phyloP scores from a whole-genome alignment of 306 rosid genomes.

The Albizia julibrissin region DNA sequence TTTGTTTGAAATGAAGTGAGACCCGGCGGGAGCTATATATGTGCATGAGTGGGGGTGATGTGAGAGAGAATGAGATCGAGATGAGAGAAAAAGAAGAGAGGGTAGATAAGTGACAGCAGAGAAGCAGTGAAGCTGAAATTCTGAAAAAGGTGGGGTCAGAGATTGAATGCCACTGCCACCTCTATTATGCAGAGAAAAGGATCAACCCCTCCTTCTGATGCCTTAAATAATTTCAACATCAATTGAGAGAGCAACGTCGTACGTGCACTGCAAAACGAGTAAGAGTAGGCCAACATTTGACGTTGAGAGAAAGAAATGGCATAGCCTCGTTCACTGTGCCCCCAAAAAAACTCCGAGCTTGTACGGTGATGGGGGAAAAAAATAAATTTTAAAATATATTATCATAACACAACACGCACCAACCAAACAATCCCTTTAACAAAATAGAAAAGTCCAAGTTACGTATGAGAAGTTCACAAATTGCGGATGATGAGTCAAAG shows the following conservation, averaged over 20 bases:
- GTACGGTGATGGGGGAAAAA: slow-evolving; percentile 12
- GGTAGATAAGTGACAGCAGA: slow-evolving; percentile 36
- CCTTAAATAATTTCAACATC: slow-evolving; percentile 24
- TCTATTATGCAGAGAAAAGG: slow-evolving; percentile 42
- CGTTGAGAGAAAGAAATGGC: slow-evolving; percentile 17
- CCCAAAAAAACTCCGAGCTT: background rate
- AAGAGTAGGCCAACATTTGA: slow-evolving; percentile 21
- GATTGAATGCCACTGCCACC: slow-evolving; percentile 59
- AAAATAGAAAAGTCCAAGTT: slow-evolving; percentile 14
- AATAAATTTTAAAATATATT: background rate
- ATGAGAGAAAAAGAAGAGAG: background rate
- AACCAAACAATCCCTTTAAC: background rate
- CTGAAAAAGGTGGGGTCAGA: slow-evolving; percentile 55
- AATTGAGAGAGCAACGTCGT: slow-evolving; percentile 27
- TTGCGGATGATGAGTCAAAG: background rate
- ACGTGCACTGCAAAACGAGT: slow-evolving; percentile 19
- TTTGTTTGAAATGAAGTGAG: too few species aligned
- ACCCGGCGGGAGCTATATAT: too few species aligned
- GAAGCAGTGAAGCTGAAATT: slow-evolving; percentile 46
- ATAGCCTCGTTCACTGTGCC: slow-evolving; percentile 41
- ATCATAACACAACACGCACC: background rate
- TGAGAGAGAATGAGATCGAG: background rate
- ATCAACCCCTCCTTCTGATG: slow-evolving; percentile 12
- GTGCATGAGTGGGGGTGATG: too few species aligned
- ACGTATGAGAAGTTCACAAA: background rate